Evolutionary conservation across 441 rosid genomes (phyloP).

Genomic region (Dalechampia spathulata): DNA sequence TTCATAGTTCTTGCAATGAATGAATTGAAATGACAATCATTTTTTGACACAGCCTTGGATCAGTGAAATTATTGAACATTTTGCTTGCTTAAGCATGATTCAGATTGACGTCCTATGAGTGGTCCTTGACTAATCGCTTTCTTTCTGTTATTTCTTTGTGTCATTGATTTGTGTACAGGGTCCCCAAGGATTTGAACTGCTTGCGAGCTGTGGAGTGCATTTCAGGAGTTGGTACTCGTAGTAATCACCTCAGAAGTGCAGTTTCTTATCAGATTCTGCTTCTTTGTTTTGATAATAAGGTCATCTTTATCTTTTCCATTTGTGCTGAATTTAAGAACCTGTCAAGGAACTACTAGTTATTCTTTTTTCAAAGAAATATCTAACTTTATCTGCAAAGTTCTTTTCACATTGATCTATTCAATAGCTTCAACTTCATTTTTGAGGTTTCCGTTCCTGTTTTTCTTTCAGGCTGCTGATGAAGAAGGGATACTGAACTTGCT

Average conservation of each 20-base stretch:
- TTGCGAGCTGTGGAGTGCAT: constrained; percentile 68
- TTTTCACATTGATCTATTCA: neutral
- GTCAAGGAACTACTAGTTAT: neutral
- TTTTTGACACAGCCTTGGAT: neutral
- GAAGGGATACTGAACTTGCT: constrained; percentile 38
- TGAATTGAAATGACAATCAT: neutral
- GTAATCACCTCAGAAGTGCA: constrained; percentile 57
- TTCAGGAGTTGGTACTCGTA: constrained; percentile 45
- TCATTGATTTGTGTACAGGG: constrained; percentile 36
- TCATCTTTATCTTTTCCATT: constrained; percentile 11
- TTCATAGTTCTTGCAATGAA: neutral
- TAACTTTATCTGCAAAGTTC: neutral
- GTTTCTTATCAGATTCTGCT: constrained; percentile 51
- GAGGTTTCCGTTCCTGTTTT: constrained; percentile 10
- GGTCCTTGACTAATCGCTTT: constrained; percentile 1
- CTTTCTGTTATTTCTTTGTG: constrained; percentile 7
- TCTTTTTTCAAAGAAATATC: neutral
- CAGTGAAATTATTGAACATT: neutral
- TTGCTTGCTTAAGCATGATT: neutral
- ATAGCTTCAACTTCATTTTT: neutral
- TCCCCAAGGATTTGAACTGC: constrained; percentile 73
- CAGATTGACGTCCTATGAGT: neutral
- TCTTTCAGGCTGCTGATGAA: constrained; percentile 36
- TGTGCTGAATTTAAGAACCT: neutral
- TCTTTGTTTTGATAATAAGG: constrained; percentile 57